phyloP scores from a whole-genome alignment of 495 filamentous ascomycete species.

The Aspergillus conjunctus region DNA sequence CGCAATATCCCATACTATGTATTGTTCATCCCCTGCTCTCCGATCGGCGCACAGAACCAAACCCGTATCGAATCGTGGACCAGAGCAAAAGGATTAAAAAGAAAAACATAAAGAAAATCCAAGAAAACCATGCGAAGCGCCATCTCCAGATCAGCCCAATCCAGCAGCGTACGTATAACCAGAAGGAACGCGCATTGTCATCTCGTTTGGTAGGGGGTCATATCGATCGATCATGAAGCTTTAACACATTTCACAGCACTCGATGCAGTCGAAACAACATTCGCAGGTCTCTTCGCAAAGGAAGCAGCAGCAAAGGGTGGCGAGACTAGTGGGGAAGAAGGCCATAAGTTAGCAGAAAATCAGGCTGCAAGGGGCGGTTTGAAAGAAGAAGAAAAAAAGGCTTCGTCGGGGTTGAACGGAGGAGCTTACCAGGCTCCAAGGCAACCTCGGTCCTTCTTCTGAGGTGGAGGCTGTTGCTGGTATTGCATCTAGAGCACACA shows the following conservation, averaged over 20 bases:
- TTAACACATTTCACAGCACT: slow-evolving; percentile 63
- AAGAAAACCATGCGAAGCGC: neutral
- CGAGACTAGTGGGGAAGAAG: slow-evolving; percentile 48
- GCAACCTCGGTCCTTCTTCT: slow-evolving; percentile 58
- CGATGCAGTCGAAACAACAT: slow-evolving; percentile 71
- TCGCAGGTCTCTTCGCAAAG: slow-evolving; percentile 78
- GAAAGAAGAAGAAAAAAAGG: neutral
- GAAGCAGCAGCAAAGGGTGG: slow-evolving; percentile 75
- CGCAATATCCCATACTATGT: too few species aligned
- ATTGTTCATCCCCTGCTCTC: too few species aligned
- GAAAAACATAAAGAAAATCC: slow-evolving; percentile 3
- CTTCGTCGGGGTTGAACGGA: neutral
- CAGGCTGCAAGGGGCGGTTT: neutral
- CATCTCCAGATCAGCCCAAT: slow-evolving; percentile 12
- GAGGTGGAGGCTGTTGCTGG: slow-evolving; percentile 59
- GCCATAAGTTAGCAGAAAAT: slow-evolving; percentile 17
- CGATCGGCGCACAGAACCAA: neutral
- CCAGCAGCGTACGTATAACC: slow-evolving; percentile 13
- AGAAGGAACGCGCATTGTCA: slow-evolving; percentile 10
- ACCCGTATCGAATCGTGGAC: neutral
- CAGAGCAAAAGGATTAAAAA: neutral
- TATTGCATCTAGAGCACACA: slow-evolving; percentile 51
- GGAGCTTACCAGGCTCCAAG: slow-evolving; percentile 58
- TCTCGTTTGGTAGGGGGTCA: slow-evolving; percentile 19
- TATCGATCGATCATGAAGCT: slow-evolving; percentile 22